Conservation (phyloP, 306 rosid species). For the Aeschynomene evenia region DNA sequence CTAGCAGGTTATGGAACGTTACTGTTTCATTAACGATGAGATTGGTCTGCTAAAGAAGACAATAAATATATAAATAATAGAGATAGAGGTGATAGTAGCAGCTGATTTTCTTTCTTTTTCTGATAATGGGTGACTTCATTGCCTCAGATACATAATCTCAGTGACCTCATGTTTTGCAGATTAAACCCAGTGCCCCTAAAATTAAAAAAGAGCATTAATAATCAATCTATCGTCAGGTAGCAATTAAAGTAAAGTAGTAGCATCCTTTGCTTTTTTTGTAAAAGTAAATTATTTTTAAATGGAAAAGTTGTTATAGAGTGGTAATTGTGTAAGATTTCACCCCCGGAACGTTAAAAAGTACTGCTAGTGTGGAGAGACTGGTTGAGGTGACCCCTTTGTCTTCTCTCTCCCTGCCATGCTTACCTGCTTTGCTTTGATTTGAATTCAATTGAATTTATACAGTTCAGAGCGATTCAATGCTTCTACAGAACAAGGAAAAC, state of each 20-base stretch:
- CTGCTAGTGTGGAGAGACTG: too few species aligned
- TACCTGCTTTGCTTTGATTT: too few species aligned
- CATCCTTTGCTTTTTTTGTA: slow-evolving; percentile 9
- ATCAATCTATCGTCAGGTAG: slow-evolving; percentile 2
- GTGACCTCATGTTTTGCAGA: neutral
- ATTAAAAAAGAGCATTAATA: neutral
- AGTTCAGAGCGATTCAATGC: neutral
- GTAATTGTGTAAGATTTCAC: neutral
- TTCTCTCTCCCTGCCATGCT: neutral
- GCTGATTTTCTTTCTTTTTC: neutral
- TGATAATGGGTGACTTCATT: neutral
- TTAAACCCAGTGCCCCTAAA: neutral
- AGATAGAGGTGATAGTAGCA: neutral
- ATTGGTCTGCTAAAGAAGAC: too few species aligned
- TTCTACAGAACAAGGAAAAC: neutral
- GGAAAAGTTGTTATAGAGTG: slow-evolving; percentile 18
- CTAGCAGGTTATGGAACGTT: neutral
- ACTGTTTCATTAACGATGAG: neutral
- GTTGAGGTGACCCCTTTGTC: neutral
- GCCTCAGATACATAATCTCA: neutral
- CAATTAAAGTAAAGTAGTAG: neutral
- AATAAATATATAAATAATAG: too few species aligned
- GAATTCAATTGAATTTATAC: too few species aligned
- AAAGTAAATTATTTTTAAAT: neutral
- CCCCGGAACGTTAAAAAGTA: neutral